Base-by-base conservation (phyloP, 2,329 filamentous ascomycete genomes). In the Aspergillus hiratsukae region DNA sequence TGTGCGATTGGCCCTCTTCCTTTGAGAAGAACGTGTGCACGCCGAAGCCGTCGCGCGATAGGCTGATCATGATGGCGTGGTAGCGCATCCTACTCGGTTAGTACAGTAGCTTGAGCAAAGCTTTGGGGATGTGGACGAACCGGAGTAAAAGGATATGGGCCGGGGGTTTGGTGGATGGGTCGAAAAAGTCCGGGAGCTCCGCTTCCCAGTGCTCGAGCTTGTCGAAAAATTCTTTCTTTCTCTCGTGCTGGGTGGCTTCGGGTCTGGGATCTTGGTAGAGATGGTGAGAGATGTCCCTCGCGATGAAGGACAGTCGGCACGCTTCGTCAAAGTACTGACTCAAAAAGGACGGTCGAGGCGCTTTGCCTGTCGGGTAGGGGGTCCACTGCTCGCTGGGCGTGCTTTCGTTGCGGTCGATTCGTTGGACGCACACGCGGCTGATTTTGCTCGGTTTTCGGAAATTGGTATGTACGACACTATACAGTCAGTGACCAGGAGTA, bases 41-140 rank as follows among this genome's bases (percentile, higher is more conserved):
- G 2, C 58, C 53, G 31, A 61, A 52, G 29, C 57, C 52, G 51
- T 66, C 65, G 43, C 56, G 64, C 49, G 65, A 65, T 10, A 70
- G 54, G 46, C 61, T 68, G 25, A 70, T 70, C 3, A 64, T 41
- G 8, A 64, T 57, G 1, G 65, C 58, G 35, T 68, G 57, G 35
- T 68, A 69, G 9, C 67, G 64, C 59, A 69, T 68, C 29, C 67
- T 69, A 25, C 25, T 17, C 14, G 14, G 27, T 53, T 37, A 53
- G 48, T 52, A 41, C 27, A 4, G 1, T 23, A 23, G 27, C 27
- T n/a, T n/a, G n/a, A n/a, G n/a, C 6, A 28, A 28, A 7, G 27
- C 8, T 28, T 4, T 7, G 7, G 27, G 27, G 6, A 28, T 28
- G 25, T 2, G 3, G 46, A 28, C n/a, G 5, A 64, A 64, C 62